phyloP scores from a whole-genome alignment of 495 filamentous ascomycete species.

The Penicillium samsonianum region DNA sequence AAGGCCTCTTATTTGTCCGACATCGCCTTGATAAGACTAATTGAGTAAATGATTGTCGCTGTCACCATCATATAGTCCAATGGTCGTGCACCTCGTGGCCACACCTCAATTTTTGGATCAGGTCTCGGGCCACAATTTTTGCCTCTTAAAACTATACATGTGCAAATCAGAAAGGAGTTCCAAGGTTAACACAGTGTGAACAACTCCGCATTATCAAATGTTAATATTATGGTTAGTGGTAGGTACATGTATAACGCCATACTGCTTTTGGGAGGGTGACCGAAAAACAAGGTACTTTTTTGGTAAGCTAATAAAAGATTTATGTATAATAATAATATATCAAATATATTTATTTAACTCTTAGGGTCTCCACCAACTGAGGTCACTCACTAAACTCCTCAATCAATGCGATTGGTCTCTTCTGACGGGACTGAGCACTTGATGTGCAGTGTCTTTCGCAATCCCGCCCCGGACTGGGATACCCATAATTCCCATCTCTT shows the following conservation, averaged over 20 bases:
- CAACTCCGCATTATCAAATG: no score
- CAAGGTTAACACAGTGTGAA: no score
- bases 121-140: conserved; percentile 3
- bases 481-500: neutral
- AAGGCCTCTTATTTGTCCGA: conserved; percentile 17
- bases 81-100: conserved; percentile 29
- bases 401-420: conserved; percentile 3
- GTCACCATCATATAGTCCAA: conserved; percentile 31
- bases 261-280: conserved; percentile 1
- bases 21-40: conserved; percentile 22
- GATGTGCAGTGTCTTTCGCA: conserved; percentile 18
- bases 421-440: conserved; percentile 17
- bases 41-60: conserved; percentile 31
- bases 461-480: conserved; percentile 31
- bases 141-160: no score
- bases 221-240: no score
- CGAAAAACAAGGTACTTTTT: neutral
- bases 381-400: neutral
- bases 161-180: neutral
- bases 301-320: neutral
- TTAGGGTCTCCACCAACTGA: neutral
- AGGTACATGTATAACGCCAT: neutral
- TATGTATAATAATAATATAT: neutral
- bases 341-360: no score
- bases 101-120: conserved; percentile 20